phyloP scores from a whole-genome alignment of 2,329 filamentous ascomycete genomes.

The Botrytis aclada region DNA sequence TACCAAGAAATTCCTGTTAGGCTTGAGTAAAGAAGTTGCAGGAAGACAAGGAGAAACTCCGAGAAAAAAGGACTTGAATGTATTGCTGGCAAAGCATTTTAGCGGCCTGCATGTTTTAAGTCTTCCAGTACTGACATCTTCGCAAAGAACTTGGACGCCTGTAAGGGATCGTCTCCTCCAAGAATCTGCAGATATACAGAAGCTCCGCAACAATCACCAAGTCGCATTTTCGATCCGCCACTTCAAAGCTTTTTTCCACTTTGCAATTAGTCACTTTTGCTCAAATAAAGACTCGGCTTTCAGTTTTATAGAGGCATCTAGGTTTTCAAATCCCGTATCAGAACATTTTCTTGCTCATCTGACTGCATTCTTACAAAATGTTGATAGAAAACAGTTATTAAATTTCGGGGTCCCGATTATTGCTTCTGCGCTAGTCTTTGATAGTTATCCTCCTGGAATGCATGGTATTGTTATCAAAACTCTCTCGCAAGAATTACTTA shows the following conservation, averaged over 20 bases:
- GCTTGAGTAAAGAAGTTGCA: not conserved
- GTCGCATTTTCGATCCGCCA: not conserved
- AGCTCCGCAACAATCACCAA: not conserved
- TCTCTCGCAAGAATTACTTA: not conserved
- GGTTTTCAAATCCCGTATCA: not conserved
- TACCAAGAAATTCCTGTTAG: not conserved
- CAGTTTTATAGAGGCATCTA: not conserved
- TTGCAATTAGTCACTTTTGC: not conserved
- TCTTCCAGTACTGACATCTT: not conserved
- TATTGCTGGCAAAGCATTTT: not conserved
- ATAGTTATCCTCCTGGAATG: conserved; percentile 25
- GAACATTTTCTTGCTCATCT: not conserved
- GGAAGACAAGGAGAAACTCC: not conserved
- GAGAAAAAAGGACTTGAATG: not conserved
- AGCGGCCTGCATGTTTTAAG: not conserved
- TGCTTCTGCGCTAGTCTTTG: conserved; percentile 25
- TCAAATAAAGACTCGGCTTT: not conserved
- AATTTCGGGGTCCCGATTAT: conserved; percentile 25
- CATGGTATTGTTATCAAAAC: conserved; percentile 16
- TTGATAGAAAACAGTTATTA: conserved; percentile 13
- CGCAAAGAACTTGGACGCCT: not conserved
- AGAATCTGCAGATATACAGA: not conserved
- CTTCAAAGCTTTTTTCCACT: not conserved
- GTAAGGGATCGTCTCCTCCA: not conserved
- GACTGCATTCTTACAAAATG: conserved; percentile 12